These are phyloP conservation scores for Pseudotsuga menziesii DNA, from an alignment of 75 land plant species.

Conservation along the genomic window DNA sequence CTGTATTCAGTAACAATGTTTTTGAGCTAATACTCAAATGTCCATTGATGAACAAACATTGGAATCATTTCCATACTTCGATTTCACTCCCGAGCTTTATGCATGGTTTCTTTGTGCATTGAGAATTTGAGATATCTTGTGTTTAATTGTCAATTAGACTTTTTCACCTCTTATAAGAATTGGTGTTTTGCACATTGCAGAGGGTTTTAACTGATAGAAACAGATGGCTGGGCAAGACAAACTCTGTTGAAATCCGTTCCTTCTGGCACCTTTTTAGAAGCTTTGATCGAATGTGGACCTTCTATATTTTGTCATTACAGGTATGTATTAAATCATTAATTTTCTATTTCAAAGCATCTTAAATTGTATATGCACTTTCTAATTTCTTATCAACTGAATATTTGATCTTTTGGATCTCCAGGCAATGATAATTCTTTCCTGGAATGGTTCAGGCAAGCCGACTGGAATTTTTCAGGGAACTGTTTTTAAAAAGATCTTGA, in stretches of 20 bases:
- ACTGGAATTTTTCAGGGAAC: conserved; percentile 37
- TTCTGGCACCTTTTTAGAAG: conserved; percentile 98
- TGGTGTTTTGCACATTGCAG: background rate
- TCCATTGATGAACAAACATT: background rate
- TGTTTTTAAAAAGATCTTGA: conserved; percentile 70
- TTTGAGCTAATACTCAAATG: background rate
- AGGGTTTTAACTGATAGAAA: background rate
- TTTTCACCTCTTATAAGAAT: background rate
- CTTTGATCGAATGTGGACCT: conserved; percentile 98
- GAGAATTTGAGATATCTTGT: background rate
- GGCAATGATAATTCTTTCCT: conserved; percentile 94
- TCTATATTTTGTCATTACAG: conserved; percentile 83
- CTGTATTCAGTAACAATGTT: background rate
- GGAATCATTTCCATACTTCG: background rate
- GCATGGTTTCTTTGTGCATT: background rate
- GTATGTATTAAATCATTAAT: conserved; percentile 22
- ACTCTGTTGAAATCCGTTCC: conserved; percentile 96
- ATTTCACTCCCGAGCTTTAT: background rate
- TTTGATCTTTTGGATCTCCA: conserved; percentile 13
- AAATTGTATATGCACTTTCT: background rate
- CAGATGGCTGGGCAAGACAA: conserved; percentile 74
- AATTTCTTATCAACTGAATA: background rate
- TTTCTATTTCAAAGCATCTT: background rate
- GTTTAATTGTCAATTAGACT: background rate
- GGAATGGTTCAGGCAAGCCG: conserved; percentile 69